Percentiles rank a stretch among this genome's conserved stretches.
Conservation (phyloP, 192 early-diverging fungal species). For the Coemansia sp. region DNA sequence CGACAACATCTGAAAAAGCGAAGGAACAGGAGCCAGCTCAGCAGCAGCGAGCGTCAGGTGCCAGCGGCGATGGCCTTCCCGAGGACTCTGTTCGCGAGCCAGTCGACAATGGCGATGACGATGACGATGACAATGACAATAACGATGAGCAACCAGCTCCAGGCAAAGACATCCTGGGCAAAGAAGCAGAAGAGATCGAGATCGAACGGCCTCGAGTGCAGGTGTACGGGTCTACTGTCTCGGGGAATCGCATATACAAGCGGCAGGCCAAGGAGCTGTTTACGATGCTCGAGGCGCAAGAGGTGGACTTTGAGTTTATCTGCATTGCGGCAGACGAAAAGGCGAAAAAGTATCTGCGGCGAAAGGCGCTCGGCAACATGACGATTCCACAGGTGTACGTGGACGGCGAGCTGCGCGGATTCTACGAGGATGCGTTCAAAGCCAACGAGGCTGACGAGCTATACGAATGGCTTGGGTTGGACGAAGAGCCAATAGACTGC, state of each 20-base stretch:
- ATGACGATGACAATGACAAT: background rate
- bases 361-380: constrained; percentile 52
- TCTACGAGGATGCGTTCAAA: constrained; percentile 52
- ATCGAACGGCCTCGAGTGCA: constrained; percentile 42
- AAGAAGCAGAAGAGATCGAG: constrained; percentile 1
- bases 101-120: background rate
- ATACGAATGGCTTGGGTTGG: constrained; percentile 51
- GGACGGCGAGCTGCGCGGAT: constrained; percentile 52
- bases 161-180: background rate
- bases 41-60: background rate
- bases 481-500: constrained; percentile 51
- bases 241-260: constrained; percentile 51
- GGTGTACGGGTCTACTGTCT: constrained; percentile 50
- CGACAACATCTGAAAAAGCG: too few relatives aligned
- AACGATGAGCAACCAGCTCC: background rate
- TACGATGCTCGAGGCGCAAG: constrained; percentile 46
- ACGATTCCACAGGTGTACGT: constrained; percentile 53
- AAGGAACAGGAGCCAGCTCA: background rate
- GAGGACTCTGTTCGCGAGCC: background rate
- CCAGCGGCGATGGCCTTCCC: background rate
- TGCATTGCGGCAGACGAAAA: constrained; percentile 53
- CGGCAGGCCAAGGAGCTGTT: constrained; percentile 46
- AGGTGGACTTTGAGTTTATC: constrained; percentile 56
- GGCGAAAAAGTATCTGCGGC: constrained; percentile 53
- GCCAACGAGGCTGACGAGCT: constrained; percentile 51